phyloP scores from a whole-genome alignment of 352 stramenopile species.

The Phytophthora ramorum region DNA sequence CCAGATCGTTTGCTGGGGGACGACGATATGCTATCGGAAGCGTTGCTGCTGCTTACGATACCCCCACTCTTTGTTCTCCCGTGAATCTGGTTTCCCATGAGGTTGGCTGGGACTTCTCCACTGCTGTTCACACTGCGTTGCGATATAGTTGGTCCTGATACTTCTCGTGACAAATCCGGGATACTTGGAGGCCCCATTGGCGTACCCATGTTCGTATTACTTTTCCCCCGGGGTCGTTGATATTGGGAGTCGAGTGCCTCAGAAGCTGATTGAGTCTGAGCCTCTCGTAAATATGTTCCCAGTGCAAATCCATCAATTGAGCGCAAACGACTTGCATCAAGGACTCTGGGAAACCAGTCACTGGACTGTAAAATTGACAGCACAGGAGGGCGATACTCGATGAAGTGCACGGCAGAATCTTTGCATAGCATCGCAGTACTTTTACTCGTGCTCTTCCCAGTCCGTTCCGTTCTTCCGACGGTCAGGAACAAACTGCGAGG shows the following conservation, averaged over 20 bases:
- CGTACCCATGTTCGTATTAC: conserved; percentile 35
- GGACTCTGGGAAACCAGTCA: conserved; percentile 48
- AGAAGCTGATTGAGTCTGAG: conserved; percentile 47
- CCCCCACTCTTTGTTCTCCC: conserved; percentile 34
- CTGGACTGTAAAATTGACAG: conserved; percentile 55
- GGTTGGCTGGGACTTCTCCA: conserved; percentile 20
- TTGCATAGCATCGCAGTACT: conserved; percentile 45
- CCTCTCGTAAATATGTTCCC: conserved; percentile 65
- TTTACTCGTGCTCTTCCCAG: conserved; percentile 46
- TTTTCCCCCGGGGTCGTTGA: conserved; percentile 45
- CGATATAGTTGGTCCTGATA: conserved; percentile 56
- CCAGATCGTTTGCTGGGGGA: conserved; percentile 62
- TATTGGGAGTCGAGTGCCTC: conserved; percentile 37
- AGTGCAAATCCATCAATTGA: conserved; percentile 59
- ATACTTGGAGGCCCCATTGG: conserved; percentile 34
- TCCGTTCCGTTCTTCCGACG: conserved; percentile 35
- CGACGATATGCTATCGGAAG: conserved; percentile 43
- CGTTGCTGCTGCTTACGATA: conserved; percentile 40
- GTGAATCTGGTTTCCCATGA: conserved; percentile 12
- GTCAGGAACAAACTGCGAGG: conserved; percentile 55
- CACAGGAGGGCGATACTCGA: conserved; percentile 58
- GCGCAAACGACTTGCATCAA: conserved; percentile 50
- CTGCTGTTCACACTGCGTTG: conserved; percentile 46
- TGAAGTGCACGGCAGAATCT: conserved; percentile 63
- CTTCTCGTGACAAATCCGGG: conserved; percentile 54